Conservation (phyloP, 2,329 filamentous ascomycete species). For the Aspergillus transmontanensis region DNA sequence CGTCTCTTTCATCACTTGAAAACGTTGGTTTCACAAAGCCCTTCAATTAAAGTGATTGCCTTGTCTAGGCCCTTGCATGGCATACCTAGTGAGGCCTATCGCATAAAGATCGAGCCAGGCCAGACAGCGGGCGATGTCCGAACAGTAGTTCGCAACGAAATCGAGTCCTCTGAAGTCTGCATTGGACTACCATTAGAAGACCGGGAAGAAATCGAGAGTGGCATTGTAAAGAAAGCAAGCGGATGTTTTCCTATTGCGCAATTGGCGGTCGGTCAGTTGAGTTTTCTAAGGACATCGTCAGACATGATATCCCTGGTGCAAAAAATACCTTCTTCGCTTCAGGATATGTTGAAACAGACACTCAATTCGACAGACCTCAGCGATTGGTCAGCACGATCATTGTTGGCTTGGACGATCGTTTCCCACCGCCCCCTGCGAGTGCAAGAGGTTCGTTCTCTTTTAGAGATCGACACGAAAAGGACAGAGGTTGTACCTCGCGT, state of each 20-base stretch:
- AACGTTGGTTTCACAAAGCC: background rate
- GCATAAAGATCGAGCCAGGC: background rate
- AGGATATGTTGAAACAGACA: background rate
- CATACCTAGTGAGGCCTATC: background rate
- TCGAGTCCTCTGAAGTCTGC: background rate
- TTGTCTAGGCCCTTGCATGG: background rate
- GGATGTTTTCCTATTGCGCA: background rate
- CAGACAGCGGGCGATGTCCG: background rate
- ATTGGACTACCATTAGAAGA: background rate
- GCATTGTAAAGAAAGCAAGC: background rate
- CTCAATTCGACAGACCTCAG: background rate
- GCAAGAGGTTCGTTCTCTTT: background rate
- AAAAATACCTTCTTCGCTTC: background rate
- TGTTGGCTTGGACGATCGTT: background rate
- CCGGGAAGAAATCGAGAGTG: background rate
- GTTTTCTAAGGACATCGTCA: background rate
- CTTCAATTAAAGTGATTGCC: background rate
- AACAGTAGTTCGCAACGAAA: background rate
- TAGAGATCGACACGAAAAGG: slow-evolving; percentile 6
- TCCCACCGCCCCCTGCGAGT: background rate
- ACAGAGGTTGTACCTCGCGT: slow-evolving; percentile 2
- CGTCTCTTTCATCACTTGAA: background rate
- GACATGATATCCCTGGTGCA: background rate
- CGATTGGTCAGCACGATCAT: background rate
- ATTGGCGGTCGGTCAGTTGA: background rate